A percentile compares a stretch with the other conserved stretches of the same genome.
These are phyloP conservation scores for Chrysoporthe cubensis DNA, from an alignment of 2,329 filamentous ascomycete genomes.

Conservation along the genomic window DNA sequence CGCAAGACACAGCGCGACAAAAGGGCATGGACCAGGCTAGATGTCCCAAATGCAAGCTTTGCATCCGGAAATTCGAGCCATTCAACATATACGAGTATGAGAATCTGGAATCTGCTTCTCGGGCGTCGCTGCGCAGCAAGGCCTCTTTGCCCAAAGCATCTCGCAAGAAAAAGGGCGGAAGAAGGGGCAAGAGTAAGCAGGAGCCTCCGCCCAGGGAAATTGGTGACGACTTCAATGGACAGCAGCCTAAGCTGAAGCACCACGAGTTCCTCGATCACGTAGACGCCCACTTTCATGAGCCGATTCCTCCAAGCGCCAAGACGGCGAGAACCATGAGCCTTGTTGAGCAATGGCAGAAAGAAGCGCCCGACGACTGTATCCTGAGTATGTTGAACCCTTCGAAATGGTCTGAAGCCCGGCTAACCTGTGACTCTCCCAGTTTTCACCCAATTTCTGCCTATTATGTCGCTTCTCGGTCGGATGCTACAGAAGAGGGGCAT, in stretches of 20 bases:
- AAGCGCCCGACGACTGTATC: conserved; percentile 7
- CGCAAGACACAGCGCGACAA: neutral
- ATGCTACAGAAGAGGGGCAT: conserved; percentile 39
- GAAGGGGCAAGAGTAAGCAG: neutral
- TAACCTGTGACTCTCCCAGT: conserved; percentile 31
- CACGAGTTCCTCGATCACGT: neutral
- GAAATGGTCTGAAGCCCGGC: conserved; percentile 21
- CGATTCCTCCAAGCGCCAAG: conserved; percentile 6
- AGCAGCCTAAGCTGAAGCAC: neutral
- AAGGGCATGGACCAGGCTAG: neutral
- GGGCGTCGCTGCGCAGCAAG: neutral
- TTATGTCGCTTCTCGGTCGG: conserved; percentile 41
- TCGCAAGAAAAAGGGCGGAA: neutral
- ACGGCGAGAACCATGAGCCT: neutral
- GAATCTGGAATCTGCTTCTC: neutral
- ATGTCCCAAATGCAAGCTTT: neutral
- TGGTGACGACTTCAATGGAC: neutral
- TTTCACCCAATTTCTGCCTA: conserved; percentile 41
- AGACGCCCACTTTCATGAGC: neutral
- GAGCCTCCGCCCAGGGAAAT: neutral
- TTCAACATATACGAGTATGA: neutral
- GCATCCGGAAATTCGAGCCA: neutral
- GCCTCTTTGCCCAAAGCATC: neutral
- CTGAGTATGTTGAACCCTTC: neutral
- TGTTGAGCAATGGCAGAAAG: neutral